phyloP scores from a whole-genome alignment of 148 eudicot species.

The Nepenthes gracilis region DNA sequence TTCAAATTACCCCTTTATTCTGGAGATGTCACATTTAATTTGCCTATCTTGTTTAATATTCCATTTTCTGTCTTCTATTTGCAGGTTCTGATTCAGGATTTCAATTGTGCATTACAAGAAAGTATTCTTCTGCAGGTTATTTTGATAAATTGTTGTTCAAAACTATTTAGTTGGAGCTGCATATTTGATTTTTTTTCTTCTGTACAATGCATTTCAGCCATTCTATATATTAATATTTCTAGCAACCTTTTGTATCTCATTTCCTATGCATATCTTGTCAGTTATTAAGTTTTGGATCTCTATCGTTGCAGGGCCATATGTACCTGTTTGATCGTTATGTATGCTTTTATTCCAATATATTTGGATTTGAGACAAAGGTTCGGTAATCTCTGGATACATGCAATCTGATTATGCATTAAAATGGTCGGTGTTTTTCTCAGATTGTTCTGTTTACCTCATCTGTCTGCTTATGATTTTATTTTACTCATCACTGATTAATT shows the following conservation, averaged over 20 bases:
- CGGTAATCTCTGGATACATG: not conserved
- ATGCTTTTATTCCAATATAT: conserved; percentile 94
- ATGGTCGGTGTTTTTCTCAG: not conserved
- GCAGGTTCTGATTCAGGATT: conserved; percentile 87
- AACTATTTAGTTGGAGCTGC: not conserved
- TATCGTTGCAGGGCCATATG: conserved; percentile 90
- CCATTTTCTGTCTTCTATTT: not conserved
- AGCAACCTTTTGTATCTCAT: no score
- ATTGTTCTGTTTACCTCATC: not conserved
- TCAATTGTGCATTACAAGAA: conserved; percentile 96
- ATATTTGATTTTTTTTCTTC: not conserved
- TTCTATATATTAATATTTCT: not conserved
- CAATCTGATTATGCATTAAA: conserved; percentile 3
- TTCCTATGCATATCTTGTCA: not conserved
- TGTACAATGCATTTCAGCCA: not conserved
- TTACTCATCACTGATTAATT: not conserved
- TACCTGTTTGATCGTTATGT: conserved; percentile 70
- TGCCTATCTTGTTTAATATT: not conserved
- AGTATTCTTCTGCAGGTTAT: conserved; percentile 89
- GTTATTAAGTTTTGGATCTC: conserved; percentile 5
- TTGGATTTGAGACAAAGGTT: conserved; percentile 99
- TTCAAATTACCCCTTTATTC: not conserved
- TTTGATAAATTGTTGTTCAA: not conserved
- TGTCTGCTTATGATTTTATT: no score
- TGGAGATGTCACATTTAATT: not conserved